Conservation (phyloP, 2,329 filamentous ascomycete genomes). For the Fusarium brevicatenulatum region DNA sequence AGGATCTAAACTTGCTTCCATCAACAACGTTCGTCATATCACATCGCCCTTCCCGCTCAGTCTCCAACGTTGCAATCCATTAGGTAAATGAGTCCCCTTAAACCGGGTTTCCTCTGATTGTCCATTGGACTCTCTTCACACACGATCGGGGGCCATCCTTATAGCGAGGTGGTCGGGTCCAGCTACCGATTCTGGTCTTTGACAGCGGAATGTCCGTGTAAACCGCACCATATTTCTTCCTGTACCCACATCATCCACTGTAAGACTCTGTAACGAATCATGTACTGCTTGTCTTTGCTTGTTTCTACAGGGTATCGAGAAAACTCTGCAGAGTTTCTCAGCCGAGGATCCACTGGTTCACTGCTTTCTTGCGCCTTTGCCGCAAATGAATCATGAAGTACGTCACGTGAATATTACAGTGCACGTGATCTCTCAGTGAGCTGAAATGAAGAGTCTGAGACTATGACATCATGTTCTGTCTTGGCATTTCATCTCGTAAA, state of each 20-base stretch:
- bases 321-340: slow-evolving; percentile 24
- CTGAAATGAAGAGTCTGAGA: not conserved
- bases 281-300: not conserved
- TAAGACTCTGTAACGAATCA: slow-evolving; percentile 20
- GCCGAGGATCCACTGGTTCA: not conserved
- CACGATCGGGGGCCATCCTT: slow-evolving; percentile 5
- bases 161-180: slow-evolving; percentile 6
- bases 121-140: not conserved
- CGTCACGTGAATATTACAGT: slow-evolving; percentile 11
- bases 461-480: slow-evolving; percentile 21
- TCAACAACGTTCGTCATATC: not conserved
- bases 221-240: slow-evolving; percentile 12
- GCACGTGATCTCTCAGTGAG: not conserved
- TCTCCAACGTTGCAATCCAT: not conserved
- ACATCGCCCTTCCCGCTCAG: not conserved
- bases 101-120: not conserved
- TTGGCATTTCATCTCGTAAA: slow-evolving; percentile 12
- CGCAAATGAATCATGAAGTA: slow-evolving; percentile 14
- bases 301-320: slow-evolving; percentile 14
- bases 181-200: slow-evolving; percentile 9
- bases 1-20: not conserved
- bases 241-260: slow-evolving; percentile 13
- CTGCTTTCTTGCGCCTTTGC: slow-evolving; percentile 1
- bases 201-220: slow-evolving; percentile 1
- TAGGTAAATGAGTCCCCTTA: slow-evolving; percentile 5